phyloP scores from a whole-genome alignment of 208 protist species.

The Crithidia bombi region DNA sequence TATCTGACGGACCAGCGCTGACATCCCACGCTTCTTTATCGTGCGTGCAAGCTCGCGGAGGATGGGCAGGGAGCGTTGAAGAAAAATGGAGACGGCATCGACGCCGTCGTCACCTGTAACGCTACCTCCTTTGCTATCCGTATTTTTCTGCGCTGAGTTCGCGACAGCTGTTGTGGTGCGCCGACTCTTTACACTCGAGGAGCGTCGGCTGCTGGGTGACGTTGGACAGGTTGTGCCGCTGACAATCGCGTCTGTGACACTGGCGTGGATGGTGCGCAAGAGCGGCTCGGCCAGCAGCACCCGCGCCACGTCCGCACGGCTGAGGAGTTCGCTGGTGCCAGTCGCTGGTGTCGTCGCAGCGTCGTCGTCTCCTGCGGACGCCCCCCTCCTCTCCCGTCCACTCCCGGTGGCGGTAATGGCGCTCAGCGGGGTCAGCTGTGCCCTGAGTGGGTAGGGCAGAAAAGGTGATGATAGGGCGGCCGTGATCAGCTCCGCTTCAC shows the following conservation, averaged over 20 bases:
- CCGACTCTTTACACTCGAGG: neutral
- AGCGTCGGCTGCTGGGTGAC: neutral
- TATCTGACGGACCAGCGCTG: constrained; percentile 51
- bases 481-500: constrained; percentile 33
- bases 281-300: constrained; percentile 38
- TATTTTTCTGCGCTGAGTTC: too few species aligned
- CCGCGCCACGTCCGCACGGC: constrained; percentile 19
- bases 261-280: constrained; percentile 26
- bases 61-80: constrained; percentile 44
- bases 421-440: constrained; percentile 17
- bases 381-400: neutral
- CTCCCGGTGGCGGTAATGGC: neutral
- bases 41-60: constrained; percentile 53
- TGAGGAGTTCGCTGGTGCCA: constrained; percentile 1
- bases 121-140: neutral
- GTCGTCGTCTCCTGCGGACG: neutral
- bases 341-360: too few species aligned
- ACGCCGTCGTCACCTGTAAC: neutral
- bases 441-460: constrained; percentile 31
- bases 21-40: constrained; percentile 48
- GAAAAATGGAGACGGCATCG: neutral
- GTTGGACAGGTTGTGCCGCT: neutral
- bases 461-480: constrained; percentile 42
- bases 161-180: too few species aligned
- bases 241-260: constrained; percentile 16